A percentile compares a stretch with the other conserved stretches of the same genome.
Conservation (phyloP, 768 basidiomycete species). For the Rhizopogon vulgaris region DNA sequence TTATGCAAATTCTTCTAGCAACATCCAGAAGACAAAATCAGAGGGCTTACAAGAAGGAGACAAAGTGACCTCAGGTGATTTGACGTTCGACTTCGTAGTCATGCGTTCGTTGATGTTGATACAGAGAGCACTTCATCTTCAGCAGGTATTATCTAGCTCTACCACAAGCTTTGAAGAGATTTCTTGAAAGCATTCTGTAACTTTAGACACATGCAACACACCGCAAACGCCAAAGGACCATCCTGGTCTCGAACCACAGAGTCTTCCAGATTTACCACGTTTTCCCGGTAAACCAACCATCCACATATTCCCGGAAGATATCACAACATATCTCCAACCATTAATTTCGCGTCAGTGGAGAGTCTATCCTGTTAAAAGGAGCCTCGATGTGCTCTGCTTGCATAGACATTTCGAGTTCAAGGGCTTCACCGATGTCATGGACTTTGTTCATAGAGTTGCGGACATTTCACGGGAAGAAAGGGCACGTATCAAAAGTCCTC, state of each 20-base stretch:
- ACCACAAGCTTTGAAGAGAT: too few relatives aligned
- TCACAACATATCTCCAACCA: constrained; percentile 29
- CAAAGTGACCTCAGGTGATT: not conserved
- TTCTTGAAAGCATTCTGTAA: not conserved
- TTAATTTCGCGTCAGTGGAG: constrained; percentile 29
- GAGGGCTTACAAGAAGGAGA: too few relatives aligned
- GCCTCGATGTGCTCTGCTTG: constrained; percentile 11
- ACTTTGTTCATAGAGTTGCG: constrained; percentile 23
- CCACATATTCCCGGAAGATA: constrained; percentile 27
- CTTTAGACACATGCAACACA: not conserved
- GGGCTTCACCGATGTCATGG: constrained; percentile 16
- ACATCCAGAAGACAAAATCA: not conserved
- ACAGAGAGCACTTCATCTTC: not conserved
- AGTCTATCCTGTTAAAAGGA: constrained; percentile 10
- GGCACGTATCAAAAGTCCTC: constrained; percentile 14
- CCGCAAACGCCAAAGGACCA: not conserved
- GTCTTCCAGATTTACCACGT: constrained; percentile 20
- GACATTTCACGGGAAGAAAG: constrained; percentile 24
- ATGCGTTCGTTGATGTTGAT: too few relatives aligned
- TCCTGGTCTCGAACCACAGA: not conserved
- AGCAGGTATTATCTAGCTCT: not conserved
- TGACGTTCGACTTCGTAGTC: not conserved
- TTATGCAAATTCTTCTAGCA: not conserved
- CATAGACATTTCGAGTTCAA: constrained; percentile 25
- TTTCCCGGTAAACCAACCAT: constrained; percentile 28